Percentiles rank a stretch among this genome's conserved stretches.
Evolutionary conservation across 192 early-diverging fungal genomes (phyloP).

Genomic region (Obelidium mucronatum): DNA sequence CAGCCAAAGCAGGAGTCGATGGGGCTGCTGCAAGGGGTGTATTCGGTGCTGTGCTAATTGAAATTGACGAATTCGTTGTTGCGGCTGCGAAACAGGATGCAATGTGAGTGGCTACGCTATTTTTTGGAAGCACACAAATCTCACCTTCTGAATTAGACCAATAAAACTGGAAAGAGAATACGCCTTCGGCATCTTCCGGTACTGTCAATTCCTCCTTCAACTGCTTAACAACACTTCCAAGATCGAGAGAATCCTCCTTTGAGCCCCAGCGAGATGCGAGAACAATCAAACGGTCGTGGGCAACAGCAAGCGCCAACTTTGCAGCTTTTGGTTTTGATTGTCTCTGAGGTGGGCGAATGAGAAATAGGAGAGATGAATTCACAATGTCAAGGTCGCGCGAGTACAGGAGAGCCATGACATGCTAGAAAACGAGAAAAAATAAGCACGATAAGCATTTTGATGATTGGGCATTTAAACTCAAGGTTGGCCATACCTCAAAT

Average conservation of each 20-base stretch:
- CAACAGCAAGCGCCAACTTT: conserved; percentile 53
- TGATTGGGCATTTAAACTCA: neutral
- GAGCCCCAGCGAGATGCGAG: conserved; percentile 71
- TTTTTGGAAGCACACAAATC: too few relatives aligned
- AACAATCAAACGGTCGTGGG: conserved; percentile 63
- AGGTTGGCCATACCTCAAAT: conserved; percentile 70
- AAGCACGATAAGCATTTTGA: too few relatives aligned
- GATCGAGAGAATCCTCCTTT: conserved; percentile 56
- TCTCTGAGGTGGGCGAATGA: conserved; percentile 91
- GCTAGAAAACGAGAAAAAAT: conserved; percentile 13
- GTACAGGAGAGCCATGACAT: conserved; percentile 67
- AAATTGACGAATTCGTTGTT: neutral
- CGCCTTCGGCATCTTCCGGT: conserved; percentile 6
- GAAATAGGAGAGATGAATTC: conserved; percentile 76
- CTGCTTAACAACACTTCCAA: conserved; percentile 51
- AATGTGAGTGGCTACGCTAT: too few relatives aligned
- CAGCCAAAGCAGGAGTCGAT: neutral
- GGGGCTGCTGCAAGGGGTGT: neutral
- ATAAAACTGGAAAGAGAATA: conserved; percentile 8
- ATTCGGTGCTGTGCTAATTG: neutral
- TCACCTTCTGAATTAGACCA: too few relatives aligned
- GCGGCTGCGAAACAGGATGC: neutral
- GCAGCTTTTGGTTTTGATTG: conserved; percentile 77
- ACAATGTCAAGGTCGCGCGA: conserved; percentile 83
- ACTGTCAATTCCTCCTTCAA: neutral